Percentiles rank a stretch among this genome's conserved stretches.
These are phyloP conservation scores for Boletus semigastroideus DNA, from an alignment of 1,284 basidiomycete species.

Conservation along the genomic window DNA sequence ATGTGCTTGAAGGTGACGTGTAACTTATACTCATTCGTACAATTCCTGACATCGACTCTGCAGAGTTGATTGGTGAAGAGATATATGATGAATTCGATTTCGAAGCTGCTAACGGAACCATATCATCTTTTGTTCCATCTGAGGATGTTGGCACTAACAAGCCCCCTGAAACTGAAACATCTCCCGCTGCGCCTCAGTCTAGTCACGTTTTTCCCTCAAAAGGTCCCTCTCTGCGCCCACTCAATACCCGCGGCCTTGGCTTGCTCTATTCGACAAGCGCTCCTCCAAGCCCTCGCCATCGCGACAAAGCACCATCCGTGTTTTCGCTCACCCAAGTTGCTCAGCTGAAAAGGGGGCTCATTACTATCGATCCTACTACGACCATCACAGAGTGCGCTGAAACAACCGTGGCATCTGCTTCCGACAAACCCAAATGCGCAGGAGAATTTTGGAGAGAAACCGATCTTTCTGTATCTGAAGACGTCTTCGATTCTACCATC, in stretches of 20 bases:
- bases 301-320: slow-evolving; percentile 13
- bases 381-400: background rate
- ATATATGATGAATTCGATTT: slow-evolving; percentile 87
- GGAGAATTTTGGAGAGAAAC: background rate
- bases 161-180: slow-evolving; percentile 19
- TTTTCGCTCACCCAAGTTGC: slow-evolving; percentile 7
- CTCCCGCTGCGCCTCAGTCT: slow-evolving; percentile 31
- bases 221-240: slow-evolving; percentile 41
- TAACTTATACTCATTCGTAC: background rate
- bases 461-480: background rate
- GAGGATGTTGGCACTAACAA: slow-evolving; percentile 23
- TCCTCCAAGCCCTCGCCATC: slow-evolving; percentile 46
- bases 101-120: slow-evolving; percentile 65
- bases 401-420: background rate
- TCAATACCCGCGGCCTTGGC: slow-evolving; percentile 43
- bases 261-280: slow-evolving; percentile 67
- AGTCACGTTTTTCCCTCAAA: slow-evolving; percentile 18
- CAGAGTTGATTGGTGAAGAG: slow-evolving; percentile 87
- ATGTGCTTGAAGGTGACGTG: slow-evolving; percentile 78
- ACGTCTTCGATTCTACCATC: background rate
- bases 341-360: background rate
- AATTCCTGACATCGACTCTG: slow-evolving; percentile 1
- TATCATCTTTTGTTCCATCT: slow-evolving; percentile 53
- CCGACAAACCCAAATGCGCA: slow-evolving; percentile 4
- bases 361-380: background rate